Percentiles rank a stretch among this genome's conserved stretches.
phyloP scores from a whole-genome alignment of 306 rosid genomes.

The Cyamopsis tetragonoloba region DNA sequence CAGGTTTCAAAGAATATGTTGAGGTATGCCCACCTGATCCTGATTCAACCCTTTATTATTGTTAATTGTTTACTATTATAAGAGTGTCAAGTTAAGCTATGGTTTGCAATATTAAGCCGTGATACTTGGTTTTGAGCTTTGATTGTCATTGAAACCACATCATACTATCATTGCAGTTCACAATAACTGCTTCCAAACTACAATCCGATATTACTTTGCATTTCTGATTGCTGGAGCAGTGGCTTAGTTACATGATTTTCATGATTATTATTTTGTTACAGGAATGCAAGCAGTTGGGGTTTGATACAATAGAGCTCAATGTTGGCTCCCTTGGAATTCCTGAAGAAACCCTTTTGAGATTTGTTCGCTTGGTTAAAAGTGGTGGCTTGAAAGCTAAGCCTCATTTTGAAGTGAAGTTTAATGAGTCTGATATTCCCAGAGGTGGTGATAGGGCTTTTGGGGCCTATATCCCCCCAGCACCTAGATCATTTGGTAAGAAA shows the following conservation, averaged over 20 bases:
- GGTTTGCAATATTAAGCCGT: too few relatives aligned
- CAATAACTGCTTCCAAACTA: too few relatives aligned
- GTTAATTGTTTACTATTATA: background rate
- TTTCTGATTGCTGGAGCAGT: background rate
- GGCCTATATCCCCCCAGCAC: constrained; percentile 61
- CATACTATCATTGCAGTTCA: too few relatives aligned
- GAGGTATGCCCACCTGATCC: constrained; percentile 43
- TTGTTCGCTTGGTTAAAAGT: constrained; percentile 72
- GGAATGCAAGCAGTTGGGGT: constrained; percentile 92
- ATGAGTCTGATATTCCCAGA: constrained; percentile 71
- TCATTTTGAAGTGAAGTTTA: constrained; percentile 67
- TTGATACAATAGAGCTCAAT: constrained; percentile 78
- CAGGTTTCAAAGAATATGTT: constrained; percentile 63
- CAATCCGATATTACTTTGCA: too few relatives aligned
- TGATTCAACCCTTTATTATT: too few relatives aligned
- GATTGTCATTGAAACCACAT: too few relatives aligned
- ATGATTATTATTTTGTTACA: constrained; percentile 10
- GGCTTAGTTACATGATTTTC: background rate
- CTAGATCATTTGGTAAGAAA: constrained; percentile 76
- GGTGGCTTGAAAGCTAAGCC: constrained; percentile 78
- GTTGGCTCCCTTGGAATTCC: constrained; percentile 67
- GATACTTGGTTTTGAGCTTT: too few relatives aligned
- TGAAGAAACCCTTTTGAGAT: constrained; percentile 79
- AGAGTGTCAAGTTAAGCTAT: too few relatives aligned
- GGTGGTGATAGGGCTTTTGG: constrained; percentile 76